A percentile compares a stretch with the other conserved stretches of the same genome.
Evolutionary conservation across 148 eudicot genomes (phyloP).

Genomic region (Rhododendron williamsianum): DNA sequence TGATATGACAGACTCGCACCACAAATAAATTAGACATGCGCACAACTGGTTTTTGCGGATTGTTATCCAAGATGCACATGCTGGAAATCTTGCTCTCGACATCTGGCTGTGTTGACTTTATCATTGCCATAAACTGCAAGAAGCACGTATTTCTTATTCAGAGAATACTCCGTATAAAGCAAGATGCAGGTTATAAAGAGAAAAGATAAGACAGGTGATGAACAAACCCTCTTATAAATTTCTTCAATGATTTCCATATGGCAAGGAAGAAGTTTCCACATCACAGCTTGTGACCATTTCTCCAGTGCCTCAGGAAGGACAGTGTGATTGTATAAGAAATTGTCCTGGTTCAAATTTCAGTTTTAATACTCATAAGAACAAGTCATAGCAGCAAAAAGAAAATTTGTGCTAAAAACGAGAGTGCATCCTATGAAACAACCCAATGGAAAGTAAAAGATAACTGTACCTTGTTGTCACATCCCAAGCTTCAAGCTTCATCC

Average conservation of each 20-base stretch:
- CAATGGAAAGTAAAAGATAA: neutral
- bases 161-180: neutral
- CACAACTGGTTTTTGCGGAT: constrained; percentile 84
- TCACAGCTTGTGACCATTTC: constrained; percentile 88
- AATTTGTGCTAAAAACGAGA: neutral
- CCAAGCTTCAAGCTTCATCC: constrained; percentile 99
- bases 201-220: neutral
- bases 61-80: constrained; percentile 76
- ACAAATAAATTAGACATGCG: constrained; percentile 97
- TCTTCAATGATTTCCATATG: constrained; percentile 85
- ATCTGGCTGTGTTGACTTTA: constrained; percentile 59
- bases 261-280: constrained; percentile 99
- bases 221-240: constrained; percentile 61
- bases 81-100: constrained; percentile 61
- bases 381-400: constrained; percentile 11
- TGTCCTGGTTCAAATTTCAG: constrained; percentile 53
- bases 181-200: neutral
- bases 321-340: constrained; percentile 94
- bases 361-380: constrained; percentile 1
- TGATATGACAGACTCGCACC: constrained; percentile 41
- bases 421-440: neutral
- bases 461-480: constrained; percentile 65
- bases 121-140: constrained; percentile 67
- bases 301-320: constrained; percentile 99
- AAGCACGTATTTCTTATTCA: neutral